These are phyloP conservation scores for Backusella australiensis DNA, from an alignment of 192 early-diverging fungal genomes.

Conservation along the genomic window DNA sequence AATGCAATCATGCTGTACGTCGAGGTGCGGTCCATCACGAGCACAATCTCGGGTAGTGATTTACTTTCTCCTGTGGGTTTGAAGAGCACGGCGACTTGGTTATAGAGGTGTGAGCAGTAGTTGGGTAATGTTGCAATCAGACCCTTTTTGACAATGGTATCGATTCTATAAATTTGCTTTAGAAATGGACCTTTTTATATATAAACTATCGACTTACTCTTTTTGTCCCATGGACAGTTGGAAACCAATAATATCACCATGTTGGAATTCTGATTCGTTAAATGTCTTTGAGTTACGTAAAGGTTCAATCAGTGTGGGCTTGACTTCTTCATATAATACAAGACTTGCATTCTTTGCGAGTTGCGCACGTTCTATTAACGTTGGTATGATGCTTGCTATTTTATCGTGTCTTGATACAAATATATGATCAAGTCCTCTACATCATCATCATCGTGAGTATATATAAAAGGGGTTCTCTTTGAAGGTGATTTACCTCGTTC, in stretches of 20 bases:
- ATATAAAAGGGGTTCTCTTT: background rate
- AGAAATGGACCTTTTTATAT: background rate
- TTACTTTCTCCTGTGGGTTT: conserved; percentile 23
- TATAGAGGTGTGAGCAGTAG: background rate
- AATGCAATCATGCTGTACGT: conserved; percentile 62
- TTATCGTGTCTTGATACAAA: conserved; percentile 8
- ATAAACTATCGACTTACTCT: background rate
- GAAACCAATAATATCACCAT: conserved; percentile 19
- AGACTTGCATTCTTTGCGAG: background rate
- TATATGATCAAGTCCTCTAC: conserved; percentile 1
- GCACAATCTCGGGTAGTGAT: background rate
- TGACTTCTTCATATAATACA: conserved; percentile 13
- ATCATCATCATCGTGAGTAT: background rate
- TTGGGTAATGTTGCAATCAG: background rate
- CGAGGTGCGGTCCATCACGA: conserved; percentile 58
- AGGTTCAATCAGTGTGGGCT: background rate
- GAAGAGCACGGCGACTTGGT: background rate
- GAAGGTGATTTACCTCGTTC: conserved; percentile 46
- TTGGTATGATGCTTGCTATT: background rate
- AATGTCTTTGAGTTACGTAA: background rate
- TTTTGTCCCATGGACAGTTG: background rate
- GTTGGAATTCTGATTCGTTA: conserved; percentile 9
- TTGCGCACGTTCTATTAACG: background rate
- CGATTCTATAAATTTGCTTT: conserved; percentile 15
- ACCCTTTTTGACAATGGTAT: background rate